phyloP scores from a whole-genome alignment of 805 yeast species.

The Candida tibetensis region DNA sequence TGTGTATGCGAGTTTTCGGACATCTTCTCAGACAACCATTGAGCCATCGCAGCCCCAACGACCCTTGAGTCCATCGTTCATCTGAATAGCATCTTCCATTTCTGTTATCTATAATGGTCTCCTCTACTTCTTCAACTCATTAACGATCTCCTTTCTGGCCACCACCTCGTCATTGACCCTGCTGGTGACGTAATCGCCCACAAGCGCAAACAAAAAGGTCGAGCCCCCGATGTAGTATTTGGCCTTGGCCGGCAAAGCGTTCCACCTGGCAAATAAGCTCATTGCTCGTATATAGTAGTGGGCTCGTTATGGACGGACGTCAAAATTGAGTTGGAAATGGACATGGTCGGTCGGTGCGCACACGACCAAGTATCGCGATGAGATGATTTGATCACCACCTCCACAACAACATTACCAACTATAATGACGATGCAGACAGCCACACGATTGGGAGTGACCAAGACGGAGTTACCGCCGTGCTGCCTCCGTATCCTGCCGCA shows the following conservation, averaged over 20 bases:
- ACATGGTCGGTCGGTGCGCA: neutral
- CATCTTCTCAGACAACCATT: too few species aligned
- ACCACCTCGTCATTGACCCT: constrained; percentile 35
- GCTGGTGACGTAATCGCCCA: constrained; percentile 39
- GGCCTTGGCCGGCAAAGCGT: constrained; percentile 37
- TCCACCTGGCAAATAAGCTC: constrained; percentile 38
- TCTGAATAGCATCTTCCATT: too few species aligned
- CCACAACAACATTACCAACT: neutral
- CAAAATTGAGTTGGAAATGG: neutral
- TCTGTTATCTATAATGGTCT: too few species aligned
- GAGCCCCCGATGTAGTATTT: constrained; percentile 41
- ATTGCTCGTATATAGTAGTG: constrained; percentile 16
- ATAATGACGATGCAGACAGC: constrained; percentile 3
- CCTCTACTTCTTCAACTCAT: constrained; percentile 22
- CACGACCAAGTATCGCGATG: neutral
- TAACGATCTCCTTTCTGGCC: constrained; percentile 29
- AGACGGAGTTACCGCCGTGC: constrained; percentile 77
- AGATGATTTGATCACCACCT: neutral
- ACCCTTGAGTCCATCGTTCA: too few species aligned
- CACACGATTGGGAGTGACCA: constrained; percentile 27
- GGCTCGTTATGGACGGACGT: neutral
- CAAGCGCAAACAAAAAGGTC: constrained; percentile 37
- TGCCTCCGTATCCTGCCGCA: constrained; percentile 60
- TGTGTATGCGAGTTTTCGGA: too few species aligned
- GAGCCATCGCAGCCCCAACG: too few species aligned